A percentile compares a stretch with the other conserved stretches of the same genome.
Conservation (phyloP, 148 eudicot genomes). For the Rhododendron ovatum region DNA sequence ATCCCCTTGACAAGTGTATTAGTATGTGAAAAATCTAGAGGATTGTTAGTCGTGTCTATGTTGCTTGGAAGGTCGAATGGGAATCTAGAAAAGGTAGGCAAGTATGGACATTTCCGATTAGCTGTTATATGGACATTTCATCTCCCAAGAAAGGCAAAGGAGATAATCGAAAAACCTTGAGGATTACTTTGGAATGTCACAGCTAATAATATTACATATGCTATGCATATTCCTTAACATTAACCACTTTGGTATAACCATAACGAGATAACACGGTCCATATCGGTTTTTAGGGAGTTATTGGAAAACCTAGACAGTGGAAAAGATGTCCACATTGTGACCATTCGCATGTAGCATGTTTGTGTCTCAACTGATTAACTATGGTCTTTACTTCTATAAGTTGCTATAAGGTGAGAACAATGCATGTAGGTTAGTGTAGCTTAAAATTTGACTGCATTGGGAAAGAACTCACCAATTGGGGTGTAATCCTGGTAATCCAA, state of each 20-base stretch:
- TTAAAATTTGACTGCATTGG: background rate
- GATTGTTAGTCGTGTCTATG: background rate
- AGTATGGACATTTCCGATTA: too few relatives aligned
- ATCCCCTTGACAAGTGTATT: background rate
- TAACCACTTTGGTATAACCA: background rate
- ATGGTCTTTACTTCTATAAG: background rate
- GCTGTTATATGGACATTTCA: too few relatives aligned
- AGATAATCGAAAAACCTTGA: background rate
- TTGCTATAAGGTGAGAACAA: background rate
- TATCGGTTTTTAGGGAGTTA: background rate
- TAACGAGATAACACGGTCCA: background rate
- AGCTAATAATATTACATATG: background rate
- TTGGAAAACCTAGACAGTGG: background rate
- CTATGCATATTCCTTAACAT: background rate
- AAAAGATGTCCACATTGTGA: too few relatives aligned
- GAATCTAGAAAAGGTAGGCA: background rate
- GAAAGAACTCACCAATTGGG: background rate
- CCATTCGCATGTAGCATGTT: background rate
- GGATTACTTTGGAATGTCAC: background rate
- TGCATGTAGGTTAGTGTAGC: background rate
- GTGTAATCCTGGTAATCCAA: background rate
- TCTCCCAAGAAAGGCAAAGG: background rate
- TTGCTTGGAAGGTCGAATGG: background rate
- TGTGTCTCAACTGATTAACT: background rate
- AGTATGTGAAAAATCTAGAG: background rate